Base-by-base conservation (phyloP, 192 early-diverging fungal genomes). In the Podila clonocystis region DNA sequence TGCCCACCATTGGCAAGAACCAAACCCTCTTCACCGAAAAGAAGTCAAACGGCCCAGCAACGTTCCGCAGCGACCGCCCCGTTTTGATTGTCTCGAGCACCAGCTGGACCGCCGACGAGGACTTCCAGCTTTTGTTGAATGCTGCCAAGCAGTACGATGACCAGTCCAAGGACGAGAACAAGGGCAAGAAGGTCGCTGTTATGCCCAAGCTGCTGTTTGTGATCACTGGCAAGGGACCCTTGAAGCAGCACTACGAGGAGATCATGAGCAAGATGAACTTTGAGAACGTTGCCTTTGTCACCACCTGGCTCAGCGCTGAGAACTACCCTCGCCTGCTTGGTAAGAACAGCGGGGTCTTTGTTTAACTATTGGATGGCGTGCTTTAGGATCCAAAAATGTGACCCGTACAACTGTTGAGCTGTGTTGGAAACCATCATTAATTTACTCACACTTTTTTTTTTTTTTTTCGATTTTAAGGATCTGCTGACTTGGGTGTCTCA, bases 101-200 rank as follows among this genome's bases (percentile, higher is more conserved):
- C 26, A 93, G 91, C 73, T 99, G 97, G 97, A 99, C 97, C 20
- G 92, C 91, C 60, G 97, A 99, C 78, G 97, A 99, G 71, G 97
- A 99, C 77, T 98, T 99, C 84, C 87, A 85, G 13, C 67, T 97
- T 5, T 80, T 99, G 50, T 74, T 97, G 26, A 83, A 90, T 3
- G 96, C 94, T 1, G 83, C 89, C 31, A 68, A 84, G 50, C 67
- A 74, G 41, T 93, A 92, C 64, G 91, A 94, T 38, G 59, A 77
- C 9, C 22, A 61, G 13, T 63, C 72, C 19, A 69, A 68, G 9
- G 58, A 78, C 2, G 65, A 33, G 50, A 73, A 72, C 66, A 73
- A 57, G 5, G 62, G 33, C 52, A 66, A 75, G 5, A 62, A 34
- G n/a, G 50, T 33, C 15, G 67, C 63, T 2, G 30, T 26, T 17